Conservation (phyloP, 2,329 filamentous ascomycete genomes). For the Thielaviopsis punctulata region DNA sequence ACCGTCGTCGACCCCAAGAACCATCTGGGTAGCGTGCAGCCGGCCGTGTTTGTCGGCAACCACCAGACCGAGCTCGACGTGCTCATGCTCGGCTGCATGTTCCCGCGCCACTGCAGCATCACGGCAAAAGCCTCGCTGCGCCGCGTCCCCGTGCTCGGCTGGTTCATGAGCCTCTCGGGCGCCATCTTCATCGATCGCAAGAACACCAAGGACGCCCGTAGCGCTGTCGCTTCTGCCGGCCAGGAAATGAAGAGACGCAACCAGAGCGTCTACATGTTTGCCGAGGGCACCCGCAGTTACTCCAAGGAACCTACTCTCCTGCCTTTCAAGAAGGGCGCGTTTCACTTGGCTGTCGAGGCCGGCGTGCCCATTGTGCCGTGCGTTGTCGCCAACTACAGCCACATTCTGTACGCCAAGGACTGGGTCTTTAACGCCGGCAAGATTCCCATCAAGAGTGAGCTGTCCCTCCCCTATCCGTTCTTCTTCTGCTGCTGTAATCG, state of each 20-base stretch:
- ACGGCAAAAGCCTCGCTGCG: slow-evolving; percentile 80
- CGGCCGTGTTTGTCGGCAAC: slow-evolving; percentile 83
- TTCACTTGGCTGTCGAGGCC: slow-evolving; percentile 87
- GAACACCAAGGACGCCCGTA: slow-evolving; percentile 65
- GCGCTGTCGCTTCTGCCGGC: slow-evolving; percentile 72
- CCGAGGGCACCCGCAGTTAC: slow-evolving; percentile 87
- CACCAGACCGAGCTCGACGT: slow-evolving; percentile 96
- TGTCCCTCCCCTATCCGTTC: background rate
- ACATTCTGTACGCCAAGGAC: slow-evolving; percentile 48
- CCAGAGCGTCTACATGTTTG: slow-evolving; percentile 74
- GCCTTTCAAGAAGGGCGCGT: slow-evolving; percentile 98
- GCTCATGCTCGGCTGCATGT: slow-evolving; percentile 73
- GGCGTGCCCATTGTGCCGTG: slow-evolving; percentile 84
- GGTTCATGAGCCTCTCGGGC: slow-evolving; percentile 81
- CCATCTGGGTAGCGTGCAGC: slow-evolving; percentile 47
- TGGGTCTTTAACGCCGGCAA: slow-evolving; percentile 48
- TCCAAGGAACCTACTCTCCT: slow-evolving; percentile 62
- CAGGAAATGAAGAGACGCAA: slow-evolving; percentile 54
- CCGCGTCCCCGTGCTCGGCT: slow-evolving; percentile 69
- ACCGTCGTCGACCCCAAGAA: slow-evolving; percentile 49
- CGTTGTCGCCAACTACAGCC: slow-evolving; percentile 63
- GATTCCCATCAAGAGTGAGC: slow-evolving; percentile 58
- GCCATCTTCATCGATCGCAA: slow-evolving; percentile 90
- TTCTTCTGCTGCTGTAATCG: background rate
- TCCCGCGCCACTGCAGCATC: slow-evolving; percentile 80